Evolutionary conservation across 805 yeast genomes (phyloP), one percentile per base, ranked within the genome.

Genomic region (Yarrowia porcina): DNA sequence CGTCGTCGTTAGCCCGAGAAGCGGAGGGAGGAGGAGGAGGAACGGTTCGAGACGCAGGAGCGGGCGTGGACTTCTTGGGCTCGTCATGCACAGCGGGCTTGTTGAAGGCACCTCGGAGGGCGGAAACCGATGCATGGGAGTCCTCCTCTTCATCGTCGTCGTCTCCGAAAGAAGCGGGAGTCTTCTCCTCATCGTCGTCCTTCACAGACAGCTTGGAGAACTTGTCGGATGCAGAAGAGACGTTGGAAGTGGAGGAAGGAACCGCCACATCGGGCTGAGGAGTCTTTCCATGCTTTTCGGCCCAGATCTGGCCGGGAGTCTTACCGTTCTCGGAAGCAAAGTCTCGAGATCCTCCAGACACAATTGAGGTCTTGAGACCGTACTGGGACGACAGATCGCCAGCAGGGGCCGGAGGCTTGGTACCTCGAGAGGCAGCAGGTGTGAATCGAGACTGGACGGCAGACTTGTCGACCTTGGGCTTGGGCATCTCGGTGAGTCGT

Each of bases 291-390:
- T 87, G 84, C 76, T 86, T 88, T 72, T 88, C 97, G 23, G 97
- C 97, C 97, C 97, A 91, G 28, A 89, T 70, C 76, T 91, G 97
- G 28, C 97, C 97, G 23, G 97, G 97, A 8, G 96, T 88, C 74
- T 90, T 89, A 65, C 96, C 97, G 65, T 80, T 82, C 65, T 82
- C 82, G 61, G 86, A 76, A 66, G 83, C 94, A 72, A 82, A 87
- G 68, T 75, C 75, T 72, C 83, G 80, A 28, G 83, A 79, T 56
- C 84, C 76, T 39, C 90, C 93, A 61, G 66, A 67, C 67, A 13
- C 69, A 69, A 12, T 68, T 23, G 21, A 44, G 47, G 25, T 66
- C 66, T 35, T 63, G 56, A 25, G 67, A 33, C 49, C 59, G 61
- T 17, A 44, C 39, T 20, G 59, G 18, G 61, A 85, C 84, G 49